phyloP scores from a whole-genome alignment of 2,329 filamentous ascomycete genomes.

The Aspergillus sojae region DNA sequence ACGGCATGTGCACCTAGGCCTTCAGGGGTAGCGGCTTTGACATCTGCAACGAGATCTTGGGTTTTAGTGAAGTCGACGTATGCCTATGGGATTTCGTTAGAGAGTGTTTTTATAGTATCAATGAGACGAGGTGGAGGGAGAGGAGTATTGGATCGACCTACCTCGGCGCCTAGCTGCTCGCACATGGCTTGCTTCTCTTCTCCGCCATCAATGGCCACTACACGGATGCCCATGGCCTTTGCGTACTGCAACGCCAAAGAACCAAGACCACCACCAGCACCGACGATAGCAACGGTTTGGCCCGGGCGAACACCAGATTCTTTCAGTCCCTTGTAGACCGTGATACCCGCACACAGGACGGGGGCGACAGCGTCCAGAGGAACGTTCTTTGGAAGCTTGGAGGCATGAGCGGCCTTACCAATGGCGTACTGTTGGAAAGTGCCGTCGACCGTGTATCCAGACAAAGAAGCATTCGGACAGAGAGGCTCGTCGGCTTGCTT shows the following conservation, averaged over 20 bases:
- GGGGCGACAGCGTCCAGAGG: constrained; percentile 77
- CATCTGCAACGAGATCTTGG: constrained; percentile 79
- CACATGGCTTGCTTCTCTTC: constrained; percentile 74
- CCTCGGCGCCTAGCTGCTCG: constrained; percentile 67
- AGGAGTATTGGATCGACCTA: constrained; percentile 1
- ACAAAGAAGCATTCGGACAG: constrained; percentile 73
- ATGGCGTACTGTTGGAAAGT: constrained; percentile 92
- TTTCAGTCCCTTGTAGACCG: constrained; percentile 90
- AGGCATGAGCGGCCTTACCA: constrained; percentile 82
- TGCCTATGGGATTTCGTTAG: constrained; percentile 30
- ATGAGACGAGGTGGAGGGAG: background rate
- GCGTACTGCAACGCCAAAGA: constrained; percentile 83
- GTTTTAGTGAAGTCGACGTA: constrained; percentile 81
- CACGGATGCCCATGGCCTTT: constrained; percentile 81
- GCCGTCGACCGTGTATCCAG: constrained; percentile 90
- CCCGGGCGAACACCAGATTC: constrained; percentile 75
- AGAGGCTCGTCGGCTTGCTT: constrained; percentile 79
- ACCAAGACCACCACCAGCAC: constrained; percentile 81
- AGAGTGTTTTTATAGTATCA: background rate
- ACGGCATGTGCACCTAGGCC: constrained; percentile 86
- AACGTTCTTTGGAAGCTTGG: constrained; percentile 76
- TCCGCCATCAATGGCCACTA: constrained; percentile 81
- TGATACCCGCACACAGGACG: constrained; percentile 82
- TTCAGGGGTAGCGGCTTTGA: constrained; percentile 77
- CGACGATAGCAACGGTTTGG: constrained; percentile 80